Conservation (phyloP, 108 stramenopile species). For the Schizochytrium sp. region DNA sequence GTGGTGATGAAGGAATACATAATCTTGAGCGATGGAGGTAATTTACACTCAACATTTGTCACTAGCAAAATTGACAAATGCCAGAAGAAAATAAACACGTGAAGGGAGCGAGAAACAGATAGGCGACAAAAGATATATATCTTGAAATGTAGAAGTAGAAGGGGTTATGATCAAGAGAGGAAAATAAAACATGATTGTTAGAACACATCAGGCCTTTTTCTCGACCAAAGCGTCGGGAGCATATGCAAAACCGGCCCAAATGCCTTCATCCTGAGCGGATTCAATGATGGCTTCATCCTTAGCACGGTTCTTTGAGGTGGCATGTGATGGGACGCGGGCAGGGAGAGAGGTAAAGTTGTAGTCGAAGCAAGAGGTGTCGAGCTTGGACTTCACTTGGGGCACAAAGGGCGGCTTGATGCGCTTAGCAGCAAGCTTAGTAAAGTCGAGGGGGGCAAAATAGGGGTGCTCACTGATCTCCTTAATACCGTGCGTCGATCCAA, state of each 20-base stretch:
- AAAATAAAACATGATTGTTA: not conserved
- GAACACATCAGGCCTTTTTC: not conserved
- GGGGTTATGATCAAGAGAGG: too few relatives aligned
- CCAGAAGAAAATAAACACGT: too few relatives aligned
- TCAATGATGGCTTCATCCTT: conserved; percentile 14
- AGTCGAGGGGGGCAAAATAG: conserved; percentile 89
- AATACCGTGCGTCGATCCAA: conserved; percentile 88
- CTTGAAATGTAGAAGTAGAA: not conserved
- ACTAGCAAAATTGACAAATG: too few relatives aligned
- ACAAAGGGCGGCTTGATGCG: conserved; percentile 91
- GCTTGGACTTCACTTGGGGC: conserved; percentile 69
- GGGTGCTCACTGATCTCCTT: conserved; percentile 87
- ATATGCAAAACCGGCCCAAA: not conserved
- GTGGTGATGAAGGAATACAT: too few relatives aligned
- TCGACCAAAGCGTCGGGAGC: not conserved
- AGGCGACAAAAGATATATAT: not conserved
- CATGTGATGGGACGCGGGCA: not conserved
- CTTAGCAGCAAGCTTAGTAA: conserved; percentile 84
- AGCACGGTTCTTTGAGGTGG: not conserved
- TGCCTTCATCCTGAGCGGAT: conserved; percentile 6
- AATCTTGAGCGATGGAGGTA: too few relatives aligned
- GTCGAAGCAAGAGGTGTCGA: conserved; percentile 64
- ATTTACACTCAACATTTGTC: too few relatives aligned
- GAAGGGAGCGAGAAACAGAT: not conserved
- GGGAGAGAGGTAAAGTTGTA: conserved; percentile 81